phyloP scores from a whole-genome alignment of 257 asterid genomes.

The Catharanthus roseus region DNA sequence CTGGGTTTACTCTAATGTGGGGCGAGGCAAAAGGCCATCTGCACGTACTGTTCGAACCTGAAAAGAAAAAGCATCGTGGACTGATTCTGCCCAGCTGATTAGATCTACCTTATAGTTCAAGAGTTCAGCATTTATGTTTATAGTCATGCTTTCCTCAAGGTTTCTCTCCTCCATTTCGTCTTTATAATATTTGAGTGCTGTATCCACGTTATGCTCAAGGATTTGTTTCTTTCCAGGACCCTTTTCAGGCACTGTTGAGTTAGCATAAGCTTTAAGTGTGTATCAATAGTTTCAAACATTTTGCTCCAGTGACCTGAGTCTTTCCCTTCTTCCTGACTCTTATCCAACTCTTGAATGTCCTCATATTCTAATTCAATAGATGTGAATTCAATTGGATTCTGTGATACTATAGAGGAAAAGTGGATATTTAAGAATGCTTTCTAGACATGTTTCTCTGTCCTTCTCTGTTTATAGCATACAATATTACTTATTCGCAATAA shows the following conservation, averaged over 20 bases:
- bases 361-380: neutral
- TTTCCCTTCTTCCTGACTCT: neutral
- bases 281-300: too few species aligned
- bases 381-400: neutral
- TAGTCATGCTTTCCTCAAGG: neutral
- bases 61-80: neutral
- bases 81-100: too few species aligned
- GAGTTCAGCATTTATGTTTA: neutral
- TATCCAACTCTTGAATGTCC: neutral
- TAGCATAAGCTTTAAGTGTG: neutral
- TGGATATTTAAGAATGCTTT: neutral
- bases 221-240: neutral
- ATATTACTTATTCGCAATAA: too few species aligned
- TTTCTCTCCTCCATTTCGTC: neutral
- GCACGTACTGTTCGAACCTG: neutral
- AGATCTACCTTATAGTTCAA: too few species aligned
- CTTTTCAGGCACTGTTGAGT: neutral
- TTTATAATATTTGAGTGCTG: neutral
- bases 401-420: neutral
- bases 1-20: neutral
- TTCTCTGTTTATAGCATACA: too few species aligned
- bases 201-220: neutral
- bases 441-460: neutral
- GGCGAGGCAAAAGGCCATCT: neutral
- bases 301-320: neutral